These are phyloP conservation scores for Solanum tarapatanum DNA, from an alignment of 257 asterid species.

Conservation along the genomic window DNA sequence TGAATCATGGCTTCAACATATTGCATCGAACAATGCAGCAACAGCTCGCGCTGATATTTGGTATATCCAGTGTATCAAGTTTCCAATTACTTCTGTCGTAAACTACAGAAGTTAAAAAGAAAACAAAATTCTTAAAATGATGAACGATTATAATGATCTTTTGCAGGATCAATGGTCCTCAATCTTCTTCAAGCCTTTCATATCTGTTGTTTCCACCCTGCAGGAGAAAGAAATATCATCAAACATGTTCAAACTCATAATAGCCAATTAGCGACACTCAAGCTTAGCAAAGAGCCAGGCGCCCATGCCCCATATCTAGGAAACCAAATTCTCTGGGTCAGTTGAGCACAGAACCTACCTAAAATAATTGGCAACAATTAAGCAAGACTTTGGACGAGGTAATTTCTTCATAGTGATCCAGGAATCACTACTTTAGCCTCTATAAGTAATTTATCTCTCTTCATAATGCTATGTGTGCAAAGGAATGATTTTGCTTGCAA, in stretches of 20 bases:
- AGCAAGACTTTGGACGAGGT: neutral
- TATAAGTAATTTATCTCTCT: neutral
- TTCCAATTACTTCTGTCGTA: neutral
- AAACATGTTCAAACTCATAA: neutral
- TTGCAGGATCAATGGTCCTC: conserved; percentile 46
- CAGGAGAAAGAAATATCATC: conserved; percentile 1
- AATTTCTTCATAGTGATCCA: neutral
- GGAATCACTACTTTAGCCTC: neutral
- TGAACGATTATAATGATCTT: neutral
- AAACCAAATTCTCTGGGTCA: neutral
- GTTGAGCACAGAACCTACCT: neutral
- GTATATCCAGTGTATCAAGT: neutral
- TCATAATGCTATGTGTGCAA: neutral
- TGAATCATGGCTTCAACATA: neutral
- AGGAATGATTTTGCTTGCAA: neutral
- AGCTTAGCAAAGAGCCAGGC: neutral
- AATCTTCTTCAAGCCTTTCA: conserved; percentile 92
- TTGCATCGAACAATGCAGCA: neutral
- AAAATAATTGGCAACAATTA: neutral
- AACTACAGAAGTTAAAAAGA: neutral
- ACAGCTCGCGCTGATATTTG: neutral
- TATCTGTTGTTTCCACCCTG: conserved; percentile 97
- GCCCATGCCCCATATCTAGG: neutral
- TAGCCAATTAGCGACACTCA: neutral
- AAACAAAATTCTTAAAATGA: neutral